Base-by-base conservation (phyloP, 2,329 filamentous ascomycete species). In the Hymenoscyphus salicellus region DNA sequence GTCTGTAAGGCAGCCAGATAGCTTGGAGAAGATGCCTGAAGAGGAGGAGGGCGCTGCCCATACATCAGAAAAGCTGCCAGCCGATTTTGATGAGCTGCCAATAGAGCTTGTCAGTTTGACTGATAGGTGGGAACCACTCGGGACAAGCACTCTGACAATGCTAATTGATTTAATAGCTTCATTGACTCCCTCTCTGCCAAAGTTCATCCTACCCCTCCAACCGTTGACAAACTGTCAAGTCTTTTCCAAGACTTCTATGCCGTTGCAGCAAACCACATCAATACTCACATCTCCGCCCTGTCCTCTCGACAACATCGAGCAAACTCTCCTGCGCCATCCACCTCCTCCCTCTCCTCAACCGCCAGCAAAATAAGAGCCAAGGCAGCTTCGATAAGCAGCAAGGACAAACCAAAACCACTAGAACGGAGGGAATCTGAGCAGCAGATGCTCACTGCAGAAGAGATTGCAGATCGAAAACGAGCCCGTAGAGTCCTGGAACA, bases 181-280 rank as follows among this genome's bases (percentile, higher is more conserved):
- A 89, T 98, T 73, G 92, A 97, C 67, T 94, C 92, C 6, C 81
- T 99, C 30, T 90, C 88, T 58, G 92, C 92, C 71, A 97, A 91
- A 81, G 89, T 96, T 36, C 91, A 97, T 73, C 86, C 91, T 2
- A 88, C 87, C 5, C 95, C 95, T 5, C 89, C 95, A 0, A 91
- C 86, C 56, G 90, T 96, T 73, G 92, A 96, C 58, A 89, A 86
- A 67, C 83, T 98, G 17, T 90, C 93, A 8, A 84, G 86, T n/a
- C 83, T 95, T 61, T 98, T 98, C 75, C 95, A 99, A 78, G 92
- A 96, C 64, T 99, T 98, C 77, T 99, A 99, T 75, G 81, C 84
- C 52, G 85, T 88, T 63, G 92, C 93, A 26, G 89, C 92, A 11
- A 84, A 87, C 1, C 91, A 95, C 71, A 93, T 98, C 65, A 86